A percentile compares a stretch with the other conserved stretches of the same genome.
These are phyloP conservation scores for Rhizopogon sp. DNA, from an alignment of 768 basidiomycete genomes.

Conservation along the genomic window DNA sequence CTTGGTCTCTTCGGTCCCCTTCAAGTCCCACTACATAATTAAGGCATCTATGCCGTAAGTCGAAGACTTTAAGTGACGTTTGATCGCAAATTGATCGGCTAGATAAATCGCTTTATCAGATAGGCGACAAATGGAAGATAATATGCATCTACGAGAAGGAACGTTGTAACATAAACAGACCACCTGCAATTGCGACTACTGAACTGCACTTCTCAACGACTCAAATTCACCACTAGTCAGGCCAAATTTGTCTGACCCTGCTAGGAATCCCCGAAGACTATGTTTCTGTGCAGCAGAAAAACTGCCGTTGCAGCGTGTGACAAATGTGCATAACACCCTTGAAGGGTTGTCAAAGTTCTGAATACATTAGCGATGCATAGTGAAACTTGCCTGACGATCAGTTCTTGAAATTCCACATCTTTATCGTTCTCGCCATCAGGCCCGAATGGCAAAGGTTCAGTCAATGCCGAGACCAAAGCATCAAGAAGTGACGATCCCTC, in stretches of 20 bases:
- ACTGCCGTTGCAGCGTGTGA: slow-evolving; percentile 32
- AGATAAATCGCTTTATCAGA: slow-evolving; percentile 17
- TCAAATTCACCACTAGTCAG: slow-evolving; percentile 22
- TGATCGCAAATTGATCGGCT: slow-evolving; percentile 13
- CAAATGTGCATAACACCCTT: slow-evolving; percentile 52
- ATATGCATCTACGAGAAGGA: too few species aligned
- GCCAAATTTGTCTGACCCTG: slow-evolving; percentile 20
- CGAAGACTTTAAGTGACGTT: neutral
- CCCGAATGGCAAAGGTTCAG: slow-evolving; percentile 56
- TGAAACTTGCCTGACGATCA: slow-evolving; percentile 43
- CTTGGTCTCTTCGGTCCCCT: neutral
- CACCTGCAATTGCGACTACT: too few species aligned
- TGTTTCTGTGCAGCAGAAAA: slow-evolving; percentile 27
- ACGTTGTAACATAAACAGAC: too few species aligned
- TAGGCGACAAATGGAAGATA: neutral
- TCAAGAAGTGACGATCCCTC: slow-evolving; percentile 34
- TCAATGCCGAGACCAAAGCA: slow-evolving; percentile 47
- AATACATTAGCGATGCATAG: neutral
- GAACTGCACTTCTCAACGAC: slow-evolving; percentile 14
- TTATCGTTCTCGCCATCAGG: slow-evolving; percentile 60
- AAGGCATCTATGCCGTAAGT: slow-evolving; percentile 19
- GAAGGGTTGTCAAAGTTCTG: neutral
- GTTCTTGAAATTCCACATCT: slow-evolving; percentile 66
- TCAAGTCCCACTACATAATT: slow-evolving; percentile 14
- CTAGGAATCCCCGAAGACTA: slow-evolving; percentile 23